These are phyloP conservation scores for Akebia trifoliata DNA, from an alignment of 164 flowering plant genomes.

Conservation along the genomic window DNA sequence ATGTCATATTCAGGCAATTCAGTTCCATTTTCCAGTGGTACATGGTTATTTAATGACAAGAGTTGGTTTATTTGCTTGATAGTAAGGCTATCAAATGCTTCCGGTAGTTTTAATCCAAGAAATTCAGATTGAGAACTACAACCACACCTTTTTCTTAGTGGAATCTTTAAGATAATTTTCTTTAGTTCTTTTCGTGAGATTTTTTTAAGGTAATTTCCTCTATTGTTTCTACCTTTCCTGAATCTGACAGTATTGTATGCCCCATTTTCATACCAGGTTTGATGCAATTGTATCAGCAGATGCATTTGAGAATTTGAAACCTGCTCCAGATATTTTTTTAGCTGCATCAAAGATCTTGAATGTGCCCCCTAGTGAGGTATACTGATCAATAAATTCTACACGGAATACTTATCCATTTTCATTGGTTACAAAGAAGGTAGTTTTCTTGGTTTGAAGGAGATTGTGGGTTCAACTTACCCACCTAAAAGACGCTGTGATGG, in stretches of 20 bases:
- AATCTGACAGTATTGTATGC: slow-evolving; percentile 12
- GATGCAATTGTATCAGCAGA: slow-evolving; percentile 97
- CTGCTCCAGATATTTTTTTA: slow-evolving; percentile 94
- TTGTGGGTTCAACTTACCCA: too few species aligned
- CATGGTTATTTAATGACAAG: too few species aligned
- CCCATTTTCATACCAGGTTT: slow-evolving; percentile 54
- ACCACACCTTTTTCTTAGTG: too few species aligned
- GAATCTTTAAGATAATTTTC: too few species aligned
- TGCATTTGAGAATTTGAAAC: slow-evolving; percentile 94
- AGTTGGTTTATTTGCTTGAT: too few species aligned
- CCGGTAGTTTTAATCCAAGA: not conserved
- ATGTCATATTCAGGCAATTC: too few species aligned
- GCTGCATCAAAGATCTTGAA: slow-evolving; percentile 78
- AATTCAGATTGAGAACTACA: not conserved
- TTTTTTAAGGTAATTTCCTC: not conserved
- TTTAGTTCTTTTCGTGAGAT: not conserved
- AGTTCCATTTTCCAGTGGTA: too few species aligned
- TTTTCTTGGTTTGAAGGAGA: too few species aligned
- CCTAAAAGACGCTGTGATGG: too few species aligned
- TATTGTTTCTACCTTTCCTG: not conserved
- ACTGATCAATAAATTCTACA: not conserved
- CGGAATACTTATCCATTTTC: too few species aligned
- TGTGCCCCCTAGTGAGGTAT: slow-evolving; percentile 79
- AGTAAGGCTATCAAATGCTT: too few species aligned
- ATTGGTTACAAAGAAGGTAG: too few species aligned